Evolutionary conservation across 192 early-diverging fungal genomes (phyloP).

Genomic region (Globomyces pollinis-pini): DNA sequence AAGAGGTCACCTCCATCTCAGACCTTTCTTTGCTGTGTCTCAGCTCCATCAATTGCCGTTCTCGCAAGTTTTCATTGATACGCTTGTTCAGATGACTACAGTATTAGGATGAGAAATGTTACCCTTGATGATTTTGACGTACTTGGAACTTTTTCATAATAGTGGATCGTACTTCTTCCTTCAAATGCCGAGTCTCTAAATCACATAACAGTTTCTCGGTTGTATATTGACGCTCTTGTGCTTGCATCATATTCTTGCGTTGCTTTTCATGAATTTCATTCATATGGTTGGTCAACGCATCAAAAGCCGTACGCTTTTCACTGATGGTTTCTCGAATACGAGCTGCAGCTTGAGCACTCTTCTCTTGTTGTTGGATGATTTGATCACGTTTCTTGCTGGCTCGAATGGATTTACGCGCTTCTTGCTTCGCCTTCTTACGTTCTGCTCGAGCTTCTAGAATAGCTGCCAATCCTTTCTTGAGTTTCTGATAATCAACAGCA

Average conservation of each 20-base stretch:
- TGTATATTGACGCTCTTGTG: conserved; percentile 17
- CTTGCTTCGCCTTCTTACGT: conserved; percentile 17
- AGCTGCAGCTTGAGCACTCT: conserved; percentile 7
- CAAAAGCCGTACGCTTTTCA: conserved; percentile 15
- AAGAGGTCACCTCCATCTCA: conserved; percentile 19
- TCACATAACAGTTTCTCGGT: conserved; percentile 14
- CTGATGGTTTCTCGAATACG: conserved; percentile 10
- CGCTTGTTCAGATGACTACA: conserved; percentile 18
- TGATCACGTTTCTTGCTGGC: conserved; percentile 18
- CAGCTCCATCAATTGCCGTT: conserved; percentile 28
- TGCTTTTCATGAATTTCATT: conserved; percentile 28
- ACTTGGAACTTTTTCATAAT: conserved; percentile 25
- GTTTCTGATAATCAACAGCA: neutral
- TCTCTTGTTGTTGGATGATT: conserved; percentile 12
- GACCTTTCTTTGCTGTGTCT: conserved; percentile 26
- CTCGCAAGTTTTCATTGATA: conserved; percentile 26
- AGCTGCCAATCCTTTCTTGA: neutral
- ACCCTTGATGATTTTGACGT: conserved; percentile 16
- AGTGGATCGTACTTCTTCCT: conserved; percentile 19
- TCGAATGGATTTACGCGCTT: conserved; percentile 16
- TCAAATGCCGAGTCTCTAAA: conserved; percentile 17
- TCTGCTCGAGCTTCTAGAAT: conserved; percentile 12
- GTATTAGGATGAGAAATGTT: too few relatives aligned
- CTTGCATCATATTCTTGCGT: conserved; percentile 9
- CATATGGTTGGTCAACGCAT: conserved; percentile 14